A percentile compares a stretch with the other conserved stretches of the same genome.
These are phyloP conservation scores for Botryosphaeria dothidea DNA, from an alignment of 2,329 filamentous ascomycete genomes.

Conservation along the genomic window DNA sequence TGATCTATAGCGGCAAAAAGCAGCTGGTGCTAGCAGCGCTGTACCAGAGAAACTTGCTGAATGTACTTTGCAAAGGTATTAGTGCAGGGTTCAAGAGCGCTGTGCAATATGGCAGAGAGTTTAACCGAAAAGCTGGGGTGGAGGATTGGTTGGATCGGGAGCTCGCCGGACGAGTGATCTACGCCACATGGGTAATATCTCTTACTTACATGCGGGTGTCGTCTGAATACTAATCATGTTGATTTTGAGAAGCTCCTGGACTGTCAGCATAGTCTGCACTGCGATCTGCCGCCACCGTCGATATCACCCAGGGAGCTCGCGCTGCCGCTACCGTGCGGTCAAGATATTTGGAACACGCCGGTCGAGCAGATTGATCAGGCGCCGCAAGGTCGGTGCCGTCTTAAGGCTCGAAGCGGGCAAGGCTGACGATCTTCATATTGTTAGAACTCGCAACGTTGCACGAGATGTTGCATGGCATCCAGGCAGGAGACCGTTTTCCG, in stretches of 20 bases:
- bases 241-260: background rate
- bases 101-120: background rate
- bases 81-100: background rate
- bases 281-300: background rate
- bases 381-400: background rate
- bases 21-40: background rate
- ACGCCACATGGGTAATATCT: constrained; percentile 4
- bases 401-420: background rate
- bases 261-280: background rate
- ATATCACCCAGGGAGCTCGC: background rate
- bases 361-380: background rate
- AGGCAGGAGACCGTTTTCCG: background rate
- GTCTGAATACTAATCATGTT: background rate
- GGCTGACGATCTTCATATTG: background rate
- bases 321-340: background rate
- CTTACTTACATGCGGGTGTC: background rate
- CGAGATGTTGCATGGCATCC: background rate
- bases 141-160: background rate
- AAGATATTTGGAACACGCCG: background rate
- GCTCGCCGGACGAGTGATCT: background rate
- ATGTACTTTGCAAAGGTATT: background rate
- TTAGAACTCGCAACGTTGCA: background rate
- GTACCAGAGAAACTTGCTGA: background rate
- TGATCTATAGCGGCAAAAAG: background rate
- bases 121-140: background rate